Percentiles rank a stretch among this genome's conserved stretches.
These are phyloP conservation scores for Gastrolobium villosum DNA, from an alignment of 306 rosid genomes.

Conservation along the genomic window DNA sequence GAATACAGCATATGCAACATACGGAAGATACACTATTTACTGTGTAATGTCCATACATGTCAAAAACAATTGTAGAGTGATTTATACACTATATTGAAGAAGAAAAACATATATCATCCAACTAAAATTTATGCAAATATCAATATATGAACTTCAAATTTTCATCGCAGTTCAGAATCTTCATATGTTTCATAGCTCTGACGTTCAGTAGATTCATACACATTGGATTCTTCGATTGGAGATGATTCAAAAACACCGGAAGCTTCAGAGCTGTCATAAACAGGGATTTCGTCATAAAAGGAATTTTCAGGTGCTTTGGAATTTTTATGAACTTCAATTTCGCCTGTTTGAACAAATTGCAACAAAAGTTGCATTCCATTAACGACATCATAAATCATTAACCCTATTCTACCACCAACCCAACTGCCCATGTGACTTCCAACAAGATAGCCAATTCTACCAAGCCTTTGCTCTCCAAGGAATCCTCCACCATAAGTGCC, in stretches of 20 bases:
- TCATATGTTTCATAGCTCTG: slow-evolving; percentile 54
- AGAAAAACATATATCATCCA: slow-evolving; percentile 18
- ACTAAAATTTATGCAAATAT: slow-evolving; percentile 31
- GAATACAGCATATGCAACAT: slow-evolving; percentile 9
- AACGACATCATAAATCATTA: slow-evolving; percentile 83
- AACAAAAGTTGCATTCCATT: slow-evolving; percentile 74
- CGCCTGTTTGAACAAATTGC: slow-evolving; percentile 57
- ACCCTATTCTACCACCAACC: slow-evolving; percentile 89
- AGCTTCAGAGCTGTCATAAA: slow-evolving; percentile 49
- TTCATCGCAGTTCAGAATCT: slow-evolving; percentile 68
- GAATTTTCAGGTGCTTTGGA: slow-evolving; percentile 53
- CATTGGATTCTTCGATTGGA: slow-evolving; percentile 48
- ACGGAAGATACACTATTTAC: not conserved
- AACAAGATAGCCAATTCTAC: slow-evolving; percentile 85
- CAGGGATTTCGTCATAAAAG: slow-evolving; percentile 47
- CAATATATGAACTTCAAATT: slow-evolving; percentile 2
- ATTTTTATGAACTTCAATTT: slow-evolving; percentile 54
- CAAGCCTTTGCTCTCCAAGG: slow-evolving; percentile 77
- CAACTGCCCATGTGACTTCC: slow-evolving; percentile 97
- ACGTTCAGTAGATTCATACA: slow-evolving; percentile 49
- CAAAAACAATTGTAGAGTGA: not conserved
- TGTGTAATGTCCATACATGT: slow-evolving; percentile 7
- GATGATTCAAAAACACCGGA: slow-evolving; percentile 52
- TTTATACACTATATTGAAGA: slow-evolving; percentile 28
- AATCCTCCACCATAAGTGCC: slow-evolving; percentile 84